Evolutionary conservation across 176 grass and related monocot species (phyloP), one percentile per base, ranked within the genome.

Genomic region (Juncus inflexus): DNA sequence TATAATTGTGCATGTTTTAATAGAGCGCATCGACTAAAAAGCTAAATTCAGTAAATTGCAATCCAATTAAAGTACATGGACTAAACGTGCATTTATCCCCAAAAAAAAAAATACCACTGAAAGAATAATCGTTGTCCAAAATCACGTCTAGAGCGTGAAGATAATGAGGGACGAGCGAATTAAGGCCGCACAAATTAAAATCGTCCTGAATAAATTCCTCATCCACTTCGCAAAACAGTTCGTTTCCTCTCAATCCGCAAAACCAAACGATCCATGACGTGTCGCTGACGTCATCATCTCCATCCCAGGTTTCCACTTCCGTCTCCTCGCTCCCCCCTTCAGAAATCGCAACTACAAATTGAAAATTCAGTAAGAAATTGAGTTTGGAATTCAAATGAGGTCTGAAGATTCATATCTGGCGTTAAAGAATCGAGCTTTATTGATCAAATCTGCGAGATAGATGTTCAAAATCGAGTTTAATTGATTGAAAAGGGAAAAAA

Each of bases 121-220:
- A 84, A 12, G 83, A 87, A 28, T 28, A 28, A 37, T 95, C 91
- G 0, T 80, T 74, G 62, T 95, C 91, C 38, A 95, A 76, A 82
- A 95, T 95, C 65, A 90, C 81, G 84, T 95, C 91, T 39, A 95
- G 87, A 78, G 87, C 91, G 85, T 87, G 81, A 70, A 90, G 86
- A 75, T 95, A 95, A 62, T 90, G 86, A 61, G 87, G 81, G 67
- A 95, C 84, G 79, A 87, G 91, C 73, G 73, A 74, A 77, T 82
- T 89, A 70, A 95, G 83, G 55, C 91, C 86, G 77, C 87, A 95
- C 73, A 95, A 82, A 61, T 95, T 95, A 83, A 95, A 95, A 65
- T 95, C 91, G 65, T 95, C 91, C 78, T 95, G 87, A 12, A 95
- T 90, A 52, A 82, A 95, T 8, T 95, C 91, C 47, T 95, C 91